These are phyloP conservation scores for Besnoitia besnoiti DNA, from an alignment of 169 alveolate genomes.

Conservation along the genomic window DNA sequence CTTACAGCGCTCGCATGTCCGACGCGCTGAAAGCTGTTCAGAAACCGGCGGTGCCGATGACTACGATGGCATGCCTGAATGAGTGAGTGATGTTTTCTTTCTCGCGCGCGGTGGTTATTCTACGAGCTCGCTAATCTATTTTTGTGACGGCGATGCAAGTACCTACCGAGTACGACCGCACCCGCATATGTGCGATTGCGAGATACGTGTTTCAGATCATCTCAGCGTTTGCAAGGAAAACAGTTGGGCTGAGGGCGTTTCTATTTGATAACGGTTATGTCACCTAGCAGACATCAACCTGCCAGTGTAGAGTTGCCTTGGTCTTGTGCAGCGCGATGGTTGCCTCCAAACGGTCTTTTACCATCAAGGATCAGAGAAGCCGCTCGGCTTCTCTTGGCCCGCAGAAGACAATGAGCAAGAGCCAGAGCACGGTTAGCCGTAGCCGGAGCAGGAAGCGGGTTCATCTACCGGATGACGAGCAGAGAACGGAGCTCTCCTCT, in stretches of 20 bases:
- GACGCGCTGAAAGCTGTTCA: constrained; percentile 21
- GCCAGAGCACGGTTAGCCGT: background rate
- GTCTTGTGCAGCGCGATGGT: background rate
- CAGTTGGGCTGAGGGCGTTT: no score
- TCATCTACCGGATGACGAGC: background rate
- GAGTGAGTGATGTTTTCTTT: background rate
- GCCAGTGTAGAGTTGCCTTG: no score
- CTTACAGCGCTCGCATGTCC: background rate
- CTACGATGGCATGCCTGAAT: background rate
- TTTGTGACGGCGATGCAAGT: no score
- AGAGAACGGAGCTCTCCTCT: background rate
- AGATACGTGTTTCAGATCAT: no score
- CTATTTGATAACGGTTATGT: no score
- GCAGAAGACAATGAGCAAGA: background rate
- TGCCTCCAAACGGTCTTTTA: background rate
- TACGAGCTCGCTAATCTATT: no score
- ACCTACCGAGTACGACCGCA: no score
- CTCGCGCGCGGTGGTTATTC: no score
- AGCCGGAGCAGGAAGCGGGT: background rate
- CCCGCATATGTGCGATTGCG: no score
- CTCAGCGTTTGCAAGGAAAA: no score
- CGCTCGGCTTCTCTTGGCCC: background rate
- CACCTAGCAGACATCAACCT: no score
- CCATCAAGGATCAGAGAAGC: background rate
- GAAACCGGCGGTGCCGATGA: constrained; percentile 15